A percentile compares a stretch with the other conserved stretches of the same genome.
Conservation (phyloP, 2,329 filamentous ascomycete species). For the Verticillium zaregamsianum region DNA sequence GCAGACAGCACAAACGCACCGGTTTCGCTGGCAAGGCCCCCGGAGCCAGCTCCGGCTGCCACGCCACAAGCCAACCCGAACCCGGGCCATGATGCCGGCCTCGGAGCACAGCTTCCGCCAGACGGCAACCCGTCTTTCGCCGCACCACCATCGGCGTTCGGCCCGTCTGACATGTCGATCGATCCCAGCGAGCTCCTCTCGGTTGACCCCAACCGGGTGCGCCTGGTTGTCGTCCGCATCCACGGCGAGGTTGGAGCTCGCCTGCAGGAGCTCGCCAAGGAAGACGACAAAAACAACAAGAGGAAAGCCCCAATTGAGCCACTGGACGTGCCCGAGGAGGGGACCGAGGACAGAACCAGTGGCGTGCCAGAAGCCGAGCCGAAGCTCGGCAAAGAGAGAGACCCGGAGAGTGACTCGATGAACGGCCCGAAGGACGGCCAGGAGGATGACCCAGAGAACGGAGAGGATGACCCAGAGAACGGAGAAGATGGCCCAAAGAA, state of each 20-base stretch:
- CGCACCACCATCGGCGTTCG: neutral
- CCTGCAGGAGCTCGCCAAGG: neutral
- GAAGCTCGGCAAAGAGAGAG: neutral
- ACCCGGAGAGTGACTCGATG: neutral
- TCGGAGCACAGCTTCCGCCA: neutral
- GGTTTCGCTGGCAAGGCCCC: neutral
- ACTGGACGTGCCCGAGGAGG: neutral
- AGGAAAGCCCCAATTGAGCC: neutral
- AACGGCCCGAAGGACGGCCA: neutral
- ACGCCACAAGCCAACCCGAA: neutral
- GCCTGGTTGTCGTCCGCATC: conserved; percentile 9
- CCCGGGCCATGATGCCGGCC: neutral
- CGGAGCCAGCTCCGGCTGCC: neutral
- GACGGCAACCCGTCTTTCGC: neutral
- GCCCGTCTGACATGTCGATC: neutral
- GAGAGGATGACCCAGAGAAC: neutral
- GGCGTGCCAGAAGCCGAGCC: neutral
- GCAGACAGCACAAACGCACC: neutral
- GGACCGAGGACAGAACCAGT: neutral
- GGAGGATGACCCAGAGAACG: neutral
- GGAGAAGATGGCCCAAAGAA: neutral
- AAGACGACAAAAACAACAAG: neutral
- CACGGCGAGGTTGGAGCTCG: conserved; percentile 7
- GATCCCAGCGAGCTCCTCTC: conserved; percentile 9
- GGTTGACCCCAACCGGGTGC: conserved; percentile 4